phyloP scores from a whole-genome alignment of 129 eudicot species.

The Tanacetum coccineum region DNA sequence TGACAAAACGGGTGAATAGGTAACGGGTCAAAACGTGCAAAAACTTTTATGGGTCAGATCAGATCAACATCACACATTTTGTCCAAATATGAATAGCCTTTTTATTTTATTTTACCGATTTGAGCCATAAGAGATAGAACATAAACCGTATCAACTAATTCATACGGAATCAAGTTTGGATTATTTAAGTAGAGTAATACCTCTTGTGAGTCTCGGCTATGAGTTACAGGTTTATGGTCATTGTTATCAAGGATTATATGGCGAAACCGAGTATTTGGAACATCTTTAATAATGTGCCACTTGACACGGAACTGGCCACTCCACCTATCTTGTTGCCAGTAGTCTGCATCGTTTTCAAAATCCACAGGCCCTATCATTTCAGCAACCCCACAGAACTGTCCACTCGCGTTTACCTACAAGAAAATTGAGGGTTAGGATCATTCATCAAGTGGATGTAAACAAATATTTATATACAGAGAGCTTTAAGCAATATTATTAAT shows the following conservation, averaged over 20 bases:
- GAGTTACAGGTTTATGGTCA: conserved; percentile 88
- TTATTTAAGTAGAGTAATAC: conserved; percentile 27
- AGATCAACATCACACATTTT: too few relatives aligned
- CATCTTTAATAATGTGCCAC: conserved; percentile 81
- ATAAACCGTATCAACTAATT: not conserved
- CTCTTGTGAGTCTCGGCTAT: conserved; percentile 92
- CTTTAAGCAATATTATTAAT: not conserved
- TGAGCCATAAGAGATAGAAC: not conserved
- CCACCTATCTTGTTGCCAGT: conserved; percentile 95
- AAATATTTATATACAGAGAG: not conserved
- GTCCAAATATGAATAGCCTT: too few relatives aligned
- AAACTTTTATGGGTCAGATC: too few relatives aligned
- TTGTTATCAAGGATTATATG: conserved; percentile 76
- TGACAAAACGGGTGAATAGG: not conserved
- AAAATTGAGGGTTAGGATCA: not conserved
- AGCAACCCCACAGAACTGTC: conserved; percentile 81
- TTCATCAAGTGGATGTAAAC: not conserved
- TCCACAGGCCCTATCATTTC: conserved; percentile 81
- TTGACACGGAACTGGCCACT: conserved; percentile 76
- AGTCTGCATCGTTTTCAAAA: conserved; percentile 63
- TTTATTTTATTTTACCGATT: not conserved
- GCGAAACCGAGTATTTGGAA: conserved; percentile 69
- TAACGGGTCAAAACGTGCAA: too few relatives aligned
- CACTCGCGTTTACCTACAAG: conserved; percentile 74
- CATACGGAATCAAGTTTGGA: not conserved